Conservation (phyloP, 2,329 filamentous ascomycete genomes). For the Xylaria sp. region DNA sequence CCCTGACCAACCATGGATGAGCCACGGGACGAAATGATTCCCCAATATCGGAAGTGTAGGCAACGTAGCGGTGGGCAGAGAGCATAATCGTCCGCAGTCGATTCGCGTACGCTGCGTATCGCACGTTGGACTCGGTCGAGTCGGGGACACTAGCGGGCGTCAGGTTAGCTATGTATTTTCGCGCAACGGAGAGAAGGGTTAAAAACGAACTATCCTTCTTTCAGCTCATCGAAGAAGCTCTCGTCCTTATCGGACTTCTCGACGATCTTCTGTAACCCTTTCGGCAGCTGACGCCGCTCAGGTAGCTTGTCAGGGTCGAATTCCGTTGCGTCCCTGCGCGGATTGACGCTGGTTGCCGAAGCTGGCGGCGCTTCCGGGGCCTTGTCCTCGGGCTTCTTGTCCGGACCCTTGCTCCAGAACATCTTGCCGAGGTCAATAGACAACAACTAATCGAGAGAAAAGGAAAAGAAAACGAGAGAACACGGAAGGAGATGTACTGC, state of each 20-base stretch:
- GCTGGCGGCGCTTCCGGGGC: slow-evolving; percentile 40
- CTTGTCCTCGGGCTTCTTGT: slow-evolving; percentile 46
- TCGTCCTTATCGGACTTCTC: slow-evolving; percentile 71
- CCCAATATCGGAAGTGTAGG: slow-evolving; percentile 95
- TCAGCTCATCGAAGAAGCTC: slow-evolving; percentile 79
- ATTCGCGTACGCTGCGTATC: slow-evolving; percentile 92
- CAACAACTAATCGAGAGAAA: background rate
- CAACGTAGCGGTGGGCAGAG: slow-evolving; percentile 93
- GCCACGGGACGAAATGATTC: slow-evolving; percentile 95
- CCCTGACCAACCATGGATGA: slow-evolving; percentile 81
- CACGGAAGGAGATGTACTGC: background rate
- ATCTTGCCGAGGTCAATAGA: slow-evolving; percentile 35
- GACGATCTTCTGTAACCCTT: slow-evolving; percentile 65
- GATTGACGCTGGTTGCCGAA: slow-evolving; percentile 42
- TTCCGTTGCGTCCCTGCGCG: slow-evolving; percentile 47
- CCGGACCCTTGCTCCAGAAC: slow-evolving; percentile 48
- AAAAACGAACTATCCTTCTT: slow-evolving; percentile 77
- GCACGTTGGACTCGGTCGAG: slow-evolving; percentile 83
- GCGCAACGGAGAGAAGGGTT: background rate
- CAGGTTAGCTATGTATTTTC: slow-evolving; percentile 13
- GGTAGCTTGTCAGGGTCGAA: slow-evolving; percentile 61
- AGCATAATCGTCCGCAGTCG: slow-evolving; percentile 87
- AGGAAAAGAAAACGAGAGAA: background rate
- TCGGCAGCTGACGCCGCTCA: slow-evolving; percentile 61
- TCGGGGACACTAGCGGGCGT: slow-evolving; percentile 70